Base-by-base conservation (phyloP, 768 basidiomycete genomes). In the Mycena floridula region DNA sequence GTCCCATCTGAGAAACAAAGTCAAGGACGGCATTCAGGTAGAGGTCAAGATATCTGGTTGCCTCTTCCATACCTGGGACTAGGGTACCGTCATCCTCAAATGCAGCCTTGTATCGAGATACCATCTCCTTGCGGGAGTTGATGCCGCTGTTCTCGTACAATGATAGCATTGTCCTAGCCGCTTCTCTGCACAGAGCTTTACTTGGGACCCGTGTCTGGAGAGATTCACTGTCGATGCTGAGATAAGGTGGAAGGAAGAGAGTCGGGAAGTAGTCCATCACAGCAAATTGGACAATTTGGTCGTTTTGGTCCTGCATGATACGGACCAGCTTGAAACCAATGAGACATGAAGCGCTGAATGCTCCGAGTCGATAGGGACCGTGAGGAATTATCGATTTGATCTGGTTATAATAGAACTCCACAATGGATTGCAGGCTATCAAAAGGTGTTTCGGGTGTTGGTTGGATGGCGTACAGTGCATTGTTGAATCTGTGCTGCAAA, bases 291-390 rank as follows among this genome's bases (percentile, higher is more conserved):
- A 40, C 1, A 9, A 53, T 44, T 3, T 42, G 30, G 27, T 53
- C 43, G 2, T 46, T 48, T 22, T 30, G 27, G 13, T 44, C 48
- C 26, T 53, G 48, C 39, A 53, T 2, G 20, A 47, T 5, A 11
- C 47, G 47, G 2, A 37, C 25, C 23, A 53, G 16, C n/a, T 42
- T 36, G 18, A 50, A 42, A 4, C 26, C 28, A 25, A 23, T 20
- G 9, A 53, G 21, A 7, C 15, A 15, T 15, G 49, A 43, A 15
- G 20, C 46, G 5, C 26, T 47, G 27, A 22, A 53, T 0, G 36
- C 44, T 20, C 45, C 49, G 25, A 53, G 9, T 2, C 43, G 28
- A 39, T 53, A 50, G 2, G 51, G 51, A 2, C 51, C 51, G 4
- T 30, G 25, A 8, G 51, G 51, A 8, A 42, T 6, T 30, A 43